Evolutionary conservation across 805 yeast genomes (phyloP).

Genomic region (Starmerella sp.): DNA sequence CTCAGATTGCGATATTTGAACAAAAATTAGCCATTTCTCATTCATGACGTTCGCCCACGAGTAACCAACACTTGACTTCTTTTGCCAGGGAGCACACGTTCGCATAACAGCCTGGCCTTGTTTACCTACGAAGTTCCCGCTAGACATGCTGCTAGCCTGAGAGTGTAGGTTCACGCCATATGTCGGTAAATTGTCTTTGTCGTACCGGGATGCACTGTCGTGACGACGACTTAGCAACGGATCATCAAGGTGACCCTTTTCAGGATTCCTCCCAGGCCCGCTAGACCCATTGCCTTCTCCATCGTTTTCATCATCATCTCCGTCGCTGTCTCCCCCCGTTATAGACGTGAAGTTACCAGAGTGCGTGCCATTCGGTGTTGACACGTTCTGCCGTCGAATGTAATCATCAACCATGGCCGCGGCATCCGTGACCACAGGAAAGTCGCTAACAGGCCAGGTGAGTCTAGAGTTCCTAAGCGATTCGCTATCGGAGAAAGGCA

Average conservation of each 20-base stretch:
- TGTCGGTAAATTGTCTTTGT: neutral
- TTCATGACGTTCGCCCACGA: constrained; percentile 14
- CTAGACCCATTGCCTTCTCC: neutral
- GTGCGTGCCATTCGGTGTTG: neutral
- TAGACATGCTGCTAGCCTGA: neutral
- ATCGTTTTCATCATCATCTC: neutral
- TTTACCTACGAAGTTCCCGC: neutral
- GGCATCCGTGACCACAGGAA: neutral
- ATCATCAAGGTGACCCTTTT: neutral
- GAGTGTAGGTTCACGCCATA: neutral
- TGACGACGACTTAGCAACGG: neutral
- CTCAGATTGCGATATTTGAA: constrained; percentile 11
- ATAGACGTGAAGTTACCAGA: neutral
- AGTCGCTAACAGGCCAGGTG: neutral
- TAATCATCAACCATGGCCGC: neutral
- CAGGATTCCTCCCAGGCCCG: neutral
- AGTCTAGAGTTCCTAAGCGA: neutral
- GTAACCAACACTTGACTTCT: constrained; percentile 21
- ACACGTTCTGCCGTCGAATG: neutral
- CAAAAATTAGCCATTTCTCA: constrained; percentile 21
- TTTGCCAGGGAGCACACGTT: constrained; percentile 8
- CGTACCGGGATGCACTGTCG: neutral
- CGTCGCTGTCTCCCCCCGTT: neutral
- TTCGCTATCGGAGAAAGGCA: neutral
- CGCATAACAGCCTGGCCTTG: constrained; percentile 11